A percentile compares a stretch with the other conserved stretches of the same genome.
Conservation (phyloP, 129 eudicot species). For the Artemisia argyi region DNA sequence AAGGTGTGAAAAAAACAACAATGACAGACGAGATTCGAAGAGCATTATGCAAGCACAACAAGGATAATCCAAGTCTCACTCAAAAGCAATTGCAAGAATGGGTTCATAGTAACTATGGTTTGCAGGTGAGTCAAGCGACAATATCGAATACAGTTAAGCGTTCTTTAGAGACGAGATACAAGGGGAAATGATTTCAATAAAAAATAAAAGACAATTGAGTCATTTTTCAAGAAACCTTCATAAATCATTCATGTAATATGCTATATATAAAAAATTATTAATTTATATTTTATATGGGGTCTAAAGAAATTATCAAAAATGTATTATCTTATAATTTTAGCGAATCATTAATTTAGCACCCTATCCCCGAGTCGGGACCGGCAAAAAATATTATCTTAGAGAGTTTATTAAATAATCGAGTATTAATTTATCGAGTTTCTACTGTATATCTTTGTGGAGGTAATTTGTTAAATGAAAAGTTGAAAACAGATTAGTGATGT, state of each 20-base stretch:
- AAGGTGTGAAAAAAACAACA: no score
- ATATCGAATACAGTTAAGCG: conserved; percentile 25
- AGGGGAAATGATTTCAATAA: no score
- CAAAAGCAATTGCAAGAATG: no score
- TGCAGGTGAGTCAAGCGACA: conserved; percentile 24
- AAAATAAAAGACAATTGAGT: no score
- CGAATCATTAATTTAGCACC: conserved; percentile 34
- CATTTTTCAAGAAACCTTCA: conserved; percentile 14
- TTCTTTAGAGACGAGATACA: background rate
- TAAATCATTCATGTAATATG: background rate
- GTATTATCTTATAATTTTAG: conserved; percentile 31
- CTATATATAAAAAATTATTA: no score
- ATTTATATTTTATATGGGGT: background rate
- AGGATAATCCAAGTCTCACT: no score
- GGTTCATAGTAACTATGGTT: conserved; percentile 23
- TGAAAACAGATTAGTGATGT: no score
- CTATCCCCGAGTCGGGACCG: conserved; percentile 35
- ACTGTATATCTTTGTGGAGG: background rate
- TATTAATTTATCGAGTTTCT: conserved; percentile 37
- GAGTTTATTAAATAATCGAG: conserved; percentile 41
- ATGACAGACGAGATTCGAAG: no score
- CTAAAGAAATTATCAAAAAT: no score
- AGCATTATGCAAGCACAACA: no score
- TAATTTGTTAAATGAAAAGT: no score
- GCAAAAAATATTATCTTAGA: conserved; percentile 32